Conservation (phyloP, 352 stramenopile species). For the Saprolegnia parasitica region DNA sequence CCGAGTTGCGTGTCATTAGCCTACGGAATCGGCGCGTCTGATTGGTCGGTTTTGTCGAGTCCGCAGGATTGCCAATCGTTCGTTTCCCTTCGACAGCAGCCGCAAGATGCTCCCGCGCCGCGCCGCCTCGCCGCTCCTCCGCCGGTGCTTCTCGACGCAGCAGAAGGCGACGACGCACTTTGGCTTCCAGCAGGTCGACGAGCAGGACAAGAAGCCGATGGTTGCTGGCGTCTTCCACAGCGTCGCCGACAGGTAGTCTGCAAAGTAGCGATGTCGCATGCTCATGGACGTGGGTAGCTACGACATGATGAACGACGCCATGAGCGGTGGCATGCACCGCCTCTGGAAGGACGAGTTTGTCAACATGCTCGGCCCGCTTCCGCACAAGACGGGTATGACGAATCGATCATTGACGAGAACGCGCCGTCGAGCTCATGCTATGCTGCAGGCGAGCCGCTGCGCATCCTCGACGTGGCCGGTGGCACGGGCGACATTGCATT, state of each 20-base stretch:
- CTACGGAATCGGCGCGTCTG: not conserved
- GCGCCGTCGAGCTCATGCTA: not conserved
- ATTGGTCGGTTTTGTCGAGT: not conserved
- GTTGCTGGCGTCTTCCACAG: constrained; percentile 97
- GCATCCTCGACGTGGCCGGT: constrained; percentile 95
- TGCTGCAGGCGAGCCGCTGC: constrained; percentile 40
- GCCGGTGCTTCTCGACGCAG: constrained; percentile 19
- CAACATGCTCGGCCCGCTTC: constrained; percentile 67
- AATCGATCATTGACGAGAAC: too few relatives aligned
- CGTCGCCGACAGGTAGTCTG: constrained; percentile 91
- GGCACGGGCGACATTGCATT: constrained; percentile 99
- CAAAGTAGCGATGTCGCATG: not conserved
- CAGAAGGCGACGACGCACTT: constrained; percentile 67
- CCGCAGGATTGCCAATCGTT: not conserved
- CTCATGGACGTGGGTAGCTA: constrained; percentile 40
- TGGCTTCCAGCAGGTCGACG: constrained; percentile 86
- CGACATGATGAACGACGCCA: constrained; percentile 99
- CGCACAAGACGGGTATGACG: constrained; percentile 20
- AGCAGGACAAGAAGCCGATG: constrained; percentile 92
- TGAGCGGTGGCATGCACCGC: constrained; percentile 93
- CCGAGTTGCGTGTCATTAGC: not conserved
- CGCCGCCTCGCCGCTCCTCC: not conserved
- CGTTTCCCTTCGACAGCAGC: not conserved
- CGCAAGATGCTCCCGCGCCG: not conserved
- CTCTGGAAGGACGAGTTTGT: constrained; percentile 98